Base-by-base conservation (phyloP, 2,329 filamentous ascomycete species). In the Monosporascus sp. region DNA sequence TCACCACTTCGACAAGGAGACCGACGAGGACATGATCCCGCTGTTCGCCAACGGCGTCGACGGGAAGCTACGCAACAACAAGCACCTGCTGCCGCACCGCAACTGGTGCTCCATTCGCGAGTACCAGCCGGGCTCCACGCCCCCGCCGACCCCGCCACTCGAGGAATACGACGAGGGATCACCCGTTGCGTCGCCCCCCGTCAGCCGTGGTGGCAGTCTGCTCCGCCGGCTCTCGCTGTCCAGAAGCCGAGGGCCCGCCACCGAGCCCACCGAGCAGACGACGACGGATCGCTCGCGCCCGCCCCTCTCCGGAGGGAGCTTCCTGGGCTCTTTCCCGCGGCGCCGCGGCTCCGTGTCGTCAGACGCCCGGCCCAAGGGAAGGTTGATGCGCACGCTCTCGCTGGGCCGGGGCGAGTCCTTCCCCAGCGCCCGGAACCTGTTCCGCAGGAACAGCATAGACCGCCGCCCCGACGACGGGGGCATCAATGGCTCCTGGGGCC, bases 21-120 rank as follows among this genome's bases (percentile, higher is more conserved):
- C 94, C 0, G 90, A 97, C 53, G 94, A 99, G 70, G 85, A 90
- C 69, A 95, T 99, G 89, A 94, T 97, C 44, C 90, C 93, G 0
- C 84, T 99, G 56, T 99, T 99, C 68, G 83, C 80, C 1, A 84
- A 90, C 53, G 94, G 95, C 59, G 90, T 97, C 1, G 91, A 97
- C 63, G 89, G 90, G 41, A 95, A 90, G 69, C 79, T 85, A 20
- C 83, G 94, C 56, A 97, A 96, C 71, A 99, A 99, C 69, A 95
- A 90, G 64, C 85, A 86, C 55, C 76, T 99, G 2, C 77, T 97
- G 9, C 92, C 92, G 20, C 87, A 94, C 54, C 83, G 94, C 34
- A 99, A 99, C 68, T 99, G 93, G 89, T 97, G 93, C 68, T 89
- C 90, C 3, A 96, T 99, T 62, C 82, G 89, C 50, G 81, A 89